A percentile compares a stretch with the other conserved stretches of the same genome.
phyloP scores from a whole-genome alignment of 345 rosid species.

The Rhodamnia argentea region DNA sequence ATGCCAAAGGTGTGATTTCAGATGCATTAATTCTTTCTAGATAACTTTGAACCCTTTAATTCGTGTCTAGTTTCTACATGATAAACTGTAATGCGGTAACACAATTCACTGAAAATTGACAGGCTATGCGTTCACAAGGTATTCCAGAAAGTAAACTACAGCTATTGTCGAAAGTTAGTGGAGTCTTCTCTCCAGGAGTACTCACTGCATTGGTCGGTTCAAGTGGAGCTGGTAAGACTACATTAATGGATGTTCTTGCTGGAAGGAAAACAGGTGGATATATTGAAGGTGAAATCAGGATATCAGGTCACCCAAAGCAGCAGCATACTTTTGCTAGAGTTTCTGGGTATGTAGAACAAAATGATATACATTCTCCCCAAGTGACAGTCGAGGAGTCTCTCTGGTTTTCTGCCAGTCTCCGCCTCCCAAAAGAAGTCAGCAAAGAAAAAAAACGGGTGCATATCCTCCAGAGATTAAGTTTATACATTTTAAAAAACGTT shows the following conservation, averaged over 20 bases:
- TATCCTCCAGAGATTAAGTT: neutral
- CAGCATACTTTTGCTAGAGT: constrained; percentile 83
- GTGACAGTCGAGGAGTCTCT: constrained; percentile 91
- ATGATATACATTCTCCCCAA: constrained; percentile 96
- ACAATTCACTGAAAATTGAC: neutral
- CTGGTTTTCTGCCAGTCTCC: constrained; percentile 73
- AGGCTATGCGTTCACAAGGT: constrained; percentile 77
- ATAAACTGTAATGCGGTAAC: neutral
- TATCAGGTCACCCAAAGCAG: constrained; percentile 72
- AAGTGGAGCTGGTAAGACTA: constrained; percentile 96
- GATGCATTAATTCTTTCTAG: neutral
- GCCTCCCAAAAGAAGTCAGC: constrained; percentile 71
- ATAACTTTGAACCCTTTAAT: neutral
- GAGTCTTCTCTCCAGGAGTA: constrained; percentile 90
- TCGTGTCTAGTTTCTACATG: neutral
- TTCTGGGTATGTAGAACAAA: constrained; percentile 95
- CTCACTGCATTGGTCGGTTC: constrained; percentile 95
- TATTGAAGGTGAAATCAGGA: constrained; percentile 71
- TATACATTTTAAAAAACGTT: neutral
- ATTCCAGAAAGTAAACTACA: constrained; percentile 62
- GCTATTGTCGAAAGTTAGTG: constrained; percentile 68
- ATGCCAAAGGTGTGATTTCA: constrained; percentile 57
- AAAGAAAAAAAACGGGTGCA: constrained; percentile 52
- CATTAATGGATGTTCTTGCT: constrained; percentile 94
- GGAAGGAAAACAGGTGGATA: constrained; percentile 96